Conservation (phyloP, 441 rosid genomes). For the Bocquillonia castaneifolia region DNA sequence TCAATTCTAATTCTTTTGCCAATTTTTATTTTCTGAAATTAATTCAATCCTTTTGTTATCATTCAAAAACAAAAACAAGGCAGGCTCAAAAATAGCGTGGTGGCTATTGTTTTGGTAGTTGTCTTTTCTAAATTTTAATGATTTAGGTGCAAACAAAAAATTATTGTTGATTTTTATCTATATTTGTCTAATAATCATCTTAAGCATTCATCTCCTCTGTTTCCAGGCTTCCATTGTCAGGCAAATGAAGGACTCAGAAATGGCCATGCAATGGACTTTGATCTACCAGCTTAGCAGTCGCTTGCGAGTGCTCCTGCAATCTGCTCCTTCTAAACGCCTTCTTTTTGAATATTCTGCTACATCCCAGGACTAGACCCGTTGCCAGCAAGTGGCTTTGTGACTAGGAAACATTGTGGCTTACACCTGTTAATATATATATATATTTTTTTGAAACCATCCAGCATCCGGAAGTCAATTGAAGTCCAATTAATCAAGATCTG, state of each 20-base stretch:
- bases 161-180: neutral
- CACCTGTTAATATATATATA: no score
- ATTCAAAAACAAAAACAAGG: neutral
- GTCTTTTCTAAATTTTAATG: neutral
- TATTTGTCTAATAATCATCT: neutral
- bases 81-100: no score
- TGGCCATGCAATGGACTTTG: constrained; percentile 95
- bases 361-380: constrained; percentile 60
- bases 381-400: no score
- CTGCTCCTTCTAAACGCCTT: constrained; percentile 82
- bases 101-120: neutral
- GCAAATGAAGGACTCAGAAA: constrained; percentile 95
- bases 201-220: constrained; percentile 3
- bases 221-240: constrained; percentile 75
- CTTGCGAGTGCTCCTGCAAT: constrained; percentile 76
- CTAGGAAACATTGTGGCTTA: no score
- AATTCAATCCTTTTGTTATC: neutral
- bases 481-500: no score
- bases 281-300: constrained; percentile 91
- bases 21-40: neutral
- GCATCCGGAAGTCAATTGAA: no score
- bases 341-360: constrained; percentile 91
- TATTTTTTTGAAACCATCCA: no score
- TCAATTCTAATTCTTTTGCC: constrained; percentile 2
- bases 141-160: neutral